Evolutionary conservation across 345 rosid genomes (phyloP), one percentile per base, ranked within the genome.

Genomic region (Linum tenue): DNA sequence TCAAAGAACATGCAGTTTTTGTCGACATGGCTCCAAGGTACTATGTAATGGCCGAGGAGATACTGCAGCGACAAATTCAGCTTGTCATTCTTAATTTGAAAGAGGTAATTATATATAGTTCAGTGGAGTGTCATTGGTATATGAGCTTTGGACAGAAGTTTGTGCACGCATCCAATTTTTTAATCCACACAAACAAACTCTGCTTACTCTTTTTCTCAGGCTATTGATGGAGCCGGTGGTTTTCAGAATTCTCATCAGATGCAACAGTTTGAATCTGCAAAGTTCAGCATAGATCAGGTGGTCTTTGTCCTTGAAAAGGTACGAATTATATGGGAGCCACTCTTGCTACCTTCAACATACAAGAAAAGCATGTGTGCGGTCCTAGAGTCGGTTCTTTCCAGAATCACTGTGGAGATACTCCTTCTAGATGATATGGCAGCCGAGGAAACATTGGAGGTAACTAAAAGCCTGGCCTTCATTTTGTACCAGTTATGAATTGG

Each of bases 381-480:
- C 74, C 76, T 94, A 67, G 97, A 90, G 63, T 86, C 95, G 0
- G 90, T 90, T 44, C 83, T 94, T 73, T 85, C 86, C 59, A 82
- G 92, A 79, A 83, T 90, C 56, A 50, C 84, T 2, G 81, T 65
- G 78, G 95, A 94, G 72, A 80, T 90, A 63, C 91, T 94, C 71
- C 84, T 83, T 68, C 73, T 94, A 62, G 99, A 94, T 72, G 99
- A 94, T 73, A 83, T 94, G 81, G 97, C 99, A 37, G 97, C 99
- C 10, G 99, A 94, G 66, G 99, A 94, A 80, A 90, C 99, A 63
- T 78, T 88, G 65, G 91, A 87, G 92, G 99, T 87, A 67, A 48
- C 7, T 8, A 41, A 8, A 41, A 22, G 31, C 31, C 31, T 22
- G 31, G 31, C 31, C 31, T 22, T 41, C 9, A 58, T 38, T 16